Base-by-base conservation (phyloP, 2,329 filamentous ascomycete species). In the Zasmidium citrigriseum region DNA sequence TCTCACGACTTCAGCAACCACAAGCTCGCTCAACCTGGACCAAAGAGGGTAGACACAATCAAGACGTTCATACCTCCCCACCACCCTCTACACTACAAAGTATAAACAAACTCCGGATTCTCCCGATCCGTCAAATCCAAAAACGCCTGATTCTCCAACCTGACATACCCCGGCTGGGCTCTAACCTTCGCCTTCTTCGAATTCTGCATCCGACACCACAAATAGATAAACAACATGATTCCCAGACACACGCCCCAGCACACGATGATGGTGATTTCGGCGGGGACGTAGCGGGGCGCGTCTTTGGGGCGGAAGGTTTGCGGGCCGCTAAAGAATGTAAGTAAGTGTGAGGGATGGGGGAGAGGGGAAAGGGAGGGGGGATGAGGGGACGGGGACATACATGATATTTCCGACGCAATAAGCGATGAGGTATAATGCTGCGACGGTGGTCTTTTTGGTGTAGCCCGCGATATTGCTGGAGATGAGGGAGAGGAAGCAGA, bases 121-220 rank as follows among this genome's bases (percentile, higher is more conserved):
- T 89, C 86, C 55, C 78, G 74, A 68, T 89, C 87, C 3, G 86
- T 89, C 62, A 89, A 71, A 68, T 89, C 86, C 57, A 78, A 70
- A 69, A 70, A 89, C 77, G 89, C 87, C 71, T 89, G 86, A 61
- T 89, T 88, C 70, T 86, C 83, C 54, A 89, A 61, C 71, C 81
- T 86, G 22, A 78, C 76, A 69, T 89, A 89, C 1, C 77, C 82
- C 0, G 84, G 81, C 52, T 76, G 73, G 1, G 79, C 79, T 45
- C 84, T 73, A 16, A 83, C 67, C 7, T 67, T 67, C 0, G 78
- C 83, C 75, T 89, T 89, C 72, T 81, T 80, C 61, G 70, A 73
- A 64, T 90, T 90, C 74, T 87, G 79, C 20, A 71, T 70, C 11
- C 76, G 74, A 68, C 83, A 89, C 78, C 84, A 89, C 68, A 78